Base-by-base conservation (phyloP, 2,329 filamentous ascomycete genomes). In the Aspergillus fischeri region DNA sequence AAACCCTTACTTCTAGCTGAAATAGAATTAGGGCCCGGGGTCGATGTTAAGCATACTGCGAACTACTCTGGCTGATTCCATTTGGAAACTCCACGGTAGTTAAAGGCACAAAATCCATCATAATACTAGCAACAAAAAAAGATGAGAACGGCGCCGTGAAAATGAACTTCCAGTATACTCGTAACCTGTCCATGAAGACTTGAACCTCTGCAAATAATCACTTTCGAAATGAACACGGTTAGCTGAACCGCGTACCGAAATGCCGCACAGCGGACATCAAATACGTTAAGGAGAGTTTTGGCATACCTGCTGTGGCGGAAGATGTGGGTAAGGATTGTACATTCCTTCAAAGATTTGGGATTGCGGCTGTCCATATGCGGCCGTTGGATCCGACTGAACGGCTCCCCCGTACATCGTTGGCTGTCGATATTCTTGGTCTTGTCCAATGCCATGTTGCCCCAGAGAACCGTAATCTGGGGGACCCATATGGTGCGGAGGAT, bases 281-380 rank as follows among this genome's bases (percentile, higher is more conserved):
- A 52, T 41, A 21, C 44, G 17, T 9, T 25, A 41, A 51, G n/a
- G 7, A 48, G 55, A 57, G 53, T 47, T 35, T 47, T 32, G 56
- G 63, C 83, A 73, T 81, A 92, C 90, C 80, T 92, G 90, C 74
- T 95, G 91, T 62, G 89, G 84, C 66, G 89, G 87, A 83, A 96
- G 90, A 60, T 86, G 79, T 14, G 87, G 83, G 72, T 95, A 96
- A 24, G 73, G 70, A 42, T 83, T 83, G 73, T 97, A 97, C 82
- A 97, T 96, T 62, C 85, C 86, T 61, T 91, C 87, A 75, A 92
- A 96, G 83, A 97, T 95, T 61, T 86, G 78, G 49, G 75, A 71
- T 65, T 90, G 88, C 49, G 89, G 84, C 68, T 94, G 91, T 14
- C 87, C 89, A 71, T 95, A 95, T 11, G 84, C 83, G 52, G 84